Percentiles rank a stretch among this genome's conserved stretches.
phyloP scores from a whole-genome alignment of 495 filamentous ascomycete species.

The Tuber umbilicatum region DNA sequence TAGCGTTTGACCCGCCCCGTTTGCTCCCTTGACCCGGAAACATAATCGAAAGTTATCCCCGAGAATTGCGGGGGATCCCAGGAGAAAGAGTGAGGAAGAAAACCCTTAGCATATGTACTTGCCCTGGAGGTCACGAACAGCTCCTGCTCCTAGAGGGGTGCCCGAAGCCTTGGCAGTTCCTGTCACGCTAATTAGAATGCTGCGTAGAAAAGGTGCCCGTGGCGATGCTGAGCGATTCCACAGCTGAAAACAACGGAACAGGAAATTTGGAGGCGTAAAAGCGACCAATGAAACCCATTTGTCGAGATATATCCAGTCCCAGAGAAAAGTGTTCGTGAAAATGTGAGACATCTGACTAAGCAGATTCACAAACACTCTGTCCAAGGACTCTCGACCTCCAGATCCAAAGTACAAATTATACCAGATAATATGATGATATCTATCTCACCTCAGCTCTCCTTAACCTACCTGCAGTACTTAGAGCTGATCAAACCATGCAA shows the following conservation, averaged over 20 bases:
- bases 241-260: background rate
- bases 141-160: background rate
- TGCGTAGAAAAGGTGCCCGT: background rate
- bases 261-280: background rate
- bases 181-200: background rate
- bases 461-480: background rate
- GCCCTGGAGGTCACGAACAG: background rate
- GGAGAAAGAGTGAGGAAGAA: background rate
- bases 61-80: background rate
- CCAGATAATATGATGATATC: background rate
- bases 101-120: background rate
- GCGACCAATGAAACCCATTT: background rate
- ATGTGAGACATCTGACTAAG: too few relatives aligned
- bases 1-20: background rate
- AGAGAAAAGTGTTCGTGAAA: too few relatives aligned
- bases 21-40: background rate
- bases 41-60: background rate
- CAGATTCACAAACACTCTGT: too few relatives aligned
- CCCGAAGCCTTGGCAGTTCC: background rate
- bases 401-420: background rate
- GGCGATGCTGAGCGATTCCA: background rate
- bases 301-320: background rate
- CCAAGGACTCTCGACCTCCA: too few relatives aligned
- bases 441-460: background rate
- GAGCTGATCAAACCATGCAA: background rate